phyloP scores from a whole-genome alignment of 768 basidiomycete species.

The Boletus sp. region DNA sequence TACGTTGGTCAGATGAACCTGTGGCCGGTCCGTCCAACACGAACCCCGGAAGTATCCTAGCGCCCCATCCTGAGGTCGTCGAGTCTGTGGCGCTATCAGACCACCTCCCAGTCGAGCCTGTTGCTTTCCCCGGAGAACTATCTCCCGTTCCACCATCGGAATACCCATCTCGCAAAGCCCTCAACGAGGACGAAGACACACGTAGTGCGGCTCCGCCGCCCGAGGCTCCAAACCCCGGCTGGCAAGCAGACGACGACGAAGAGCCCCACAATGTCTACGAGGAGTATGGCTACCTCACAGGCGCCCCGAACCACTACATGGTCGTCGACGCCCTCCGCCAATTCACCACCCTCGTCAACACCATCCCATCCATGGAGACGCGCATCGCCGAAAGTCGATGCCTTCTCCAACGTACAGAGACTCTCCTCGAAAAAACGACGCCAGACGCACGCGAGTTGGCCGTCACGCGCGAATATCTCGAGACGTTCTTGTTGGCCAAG shows the following conservation, averaged over 20 bases:
- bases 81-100: not conserved
- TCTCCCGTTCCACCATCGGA: not conserved
- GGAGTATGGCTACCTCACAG: slow-evolving; percentile 2
- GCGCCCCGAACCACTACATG: slow-evolving; percentile 23
- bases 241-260: slow-evolving; percentile 4
- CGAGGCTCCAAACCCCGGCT: not conserved
- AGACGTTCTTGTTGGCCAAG: slow-evolving; percentile 23
- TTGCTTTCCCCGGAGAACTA: not conserved
- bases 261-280: not conserved
- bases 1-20: slow-evolving; percentile 7
- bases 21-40: not conserved
- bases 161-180: not conserved
- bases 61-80: not conserved
- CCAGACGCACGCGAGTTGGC: slow-evolving; percentile 20
- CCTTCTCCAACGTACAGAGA: slow-evolving; percentile 18
- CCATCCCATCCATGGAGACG: slow-evolving; percentile 17
- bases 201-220: not conserved
- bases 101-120: not conserved
- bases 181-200: not conserved
- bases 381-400: slow-evolving; percentile 19
- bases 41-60: not conserved
- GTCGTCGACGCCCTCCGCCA: slow-evolving; percentile 30
- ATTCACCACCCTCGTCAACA: slow-evolving; percentile 24
- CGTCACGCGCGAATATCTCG: slow-evolving; percentile 27
- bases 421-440: slow-evolving; percentile 11